Evolutionary conservation across 2,329 filamentous ascomycete genomes (phyloP).

Genomic region (Penicillium sp.): DNA sequence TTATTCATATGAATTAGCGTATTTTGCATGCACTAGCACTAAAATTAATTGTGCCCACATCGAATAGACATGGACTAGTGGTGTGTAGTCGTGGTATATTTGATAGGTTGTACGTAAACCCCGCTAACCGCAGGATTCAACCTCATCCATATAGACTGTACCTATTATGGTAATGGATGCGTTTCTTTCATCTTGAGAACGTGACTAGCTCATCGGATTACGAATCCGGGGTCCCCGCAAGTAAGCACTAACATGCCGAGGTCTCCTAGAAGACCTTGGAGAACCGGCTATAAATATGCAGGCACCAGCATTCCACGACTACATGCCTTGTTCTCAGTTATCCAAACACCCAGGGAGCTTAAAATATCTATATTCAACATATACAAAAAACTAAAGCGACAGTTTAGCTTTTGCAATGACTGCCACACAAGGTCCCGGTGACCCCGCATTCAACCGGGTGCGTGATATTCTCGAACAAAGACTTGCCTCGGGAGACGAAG

Average conservation of each 20-base stretch:
- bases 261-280: background rate
- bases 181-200: background rate
- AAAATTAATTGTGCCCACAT: background rate
- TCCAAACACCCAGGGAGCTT: background rate
- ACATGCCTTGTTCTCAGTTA: no score
- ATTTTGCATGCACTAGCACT: background rate
- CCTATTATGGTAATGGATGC: background rate
- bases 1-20: background rate
- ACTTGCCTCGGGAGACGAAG: constrained; percentile 41
- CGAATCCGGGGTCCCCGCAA: background rate
- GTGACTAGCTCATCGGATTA: background rate
- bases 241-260: background rate
- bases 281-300: background rate
- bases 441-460: constrained; percentile 39
- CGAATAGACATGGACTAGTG: background rate
- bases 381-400: background rate
- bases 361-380: background rate
- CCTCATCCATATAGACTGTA: background rate
- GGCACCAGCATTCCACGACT: background rate
- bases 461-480: constrained; percentile 35
- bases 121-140: no score
- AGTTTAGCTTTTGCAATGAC: constrained; percentile 14
- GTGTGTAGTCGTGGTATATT: background rate
- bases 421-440: constrained; percentile 36
- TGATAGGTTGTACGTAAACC: background rate